Percentiles rank a stretch among this genome's conserved stretches.
These are phyloP conservation scores for Colletotrichum noveboracense DNA, from an alignment of 2,329 filamentous ascomycete species.

Conservation along the genomic window DNA sequence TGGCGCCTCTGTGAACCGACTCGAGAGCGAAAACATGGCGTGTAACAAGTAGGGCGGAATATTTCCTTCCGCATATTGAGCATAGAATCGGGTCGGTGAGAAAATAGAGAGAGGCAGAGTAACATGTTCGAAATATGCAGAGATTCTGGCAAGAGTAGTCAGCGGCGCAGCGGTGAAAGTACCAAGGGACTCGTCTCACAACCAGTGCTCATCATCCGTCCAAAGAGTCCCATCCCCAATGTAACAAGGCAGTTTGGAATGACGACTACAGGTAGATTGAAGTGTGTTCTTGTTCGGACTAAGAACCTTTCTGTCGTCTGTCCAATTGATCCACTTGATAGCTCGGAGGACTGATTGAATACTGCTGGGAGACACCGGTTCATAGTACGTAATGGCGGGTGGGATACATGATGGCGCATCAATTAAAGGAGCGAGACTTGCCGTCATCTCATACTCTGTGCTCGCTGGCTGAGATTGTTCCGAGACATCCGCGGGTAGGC, in stretches of 20 bases:
- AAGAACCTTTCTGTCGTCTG: neutral
- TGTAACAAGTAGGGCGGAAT: neutral
- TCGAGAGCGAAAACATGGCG: neutral
- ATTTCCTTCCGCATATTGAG: neutral
- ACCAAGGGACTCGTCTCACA: neutral
- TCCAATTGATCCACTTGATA: neutral
- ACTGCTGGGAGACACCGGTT: neutral
- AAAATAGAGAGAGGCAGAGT: neutral
- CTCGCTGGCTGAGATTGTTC: neutral
- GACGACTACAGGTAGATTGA: neutral
- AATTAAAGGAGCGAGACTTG: neutral
- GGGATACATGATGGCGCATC: neutral
- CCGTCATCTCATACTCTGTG: neutral
- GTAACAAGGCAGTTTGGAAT: neutral
- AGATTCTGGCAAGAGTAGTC: neutral
- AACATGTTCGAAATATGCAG: neutral
- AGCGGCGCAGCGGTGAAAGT: neutral
- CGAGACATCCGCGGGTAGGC: neutral
- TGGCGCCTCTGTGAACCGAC: neutral
- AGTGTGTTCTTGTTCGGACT: neutral
- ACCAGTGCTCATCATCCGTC: neutral
- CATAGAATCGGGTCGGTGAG: neutral
- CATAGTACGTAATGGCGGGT: neutral
- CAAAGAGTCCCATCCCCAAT: neutral
- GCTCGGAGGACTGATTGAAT: neutral